Base-by-base conservation (phyloP, 371 early-diverging fungal species). In the Zancudomyces culisetae region DNA sequence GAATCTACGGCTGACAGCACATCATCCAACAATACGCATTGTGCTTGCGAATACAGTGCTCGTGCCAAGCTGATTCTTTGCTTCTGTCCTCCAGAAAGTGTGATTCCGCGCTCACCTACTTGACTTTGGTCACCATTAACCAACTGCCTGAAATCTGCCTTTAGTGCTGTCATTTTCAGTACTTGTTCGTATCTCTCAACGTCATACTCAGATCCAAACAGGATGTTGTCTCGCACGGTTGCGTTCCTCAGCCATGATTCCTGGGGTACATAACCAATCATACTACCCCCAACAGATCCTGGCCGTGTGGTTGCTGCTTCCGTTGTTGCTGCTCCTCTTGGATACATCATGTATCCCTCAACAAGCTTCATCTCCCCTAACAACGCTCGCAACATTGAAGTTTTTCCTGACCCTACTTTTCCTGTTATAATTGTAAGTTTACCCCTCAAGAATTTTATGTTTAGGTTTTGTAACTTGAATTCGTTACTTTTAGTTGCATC, bases 371-470 rank as follows among this genome's bases (percentile, higher is more conserved):
- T 80, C 56, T 95, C 90, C 45, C 94, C 93, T n/a, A 90, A 67
- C 10, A 91, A 59, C 0, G 91, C 83, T 10, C 81, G 72, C 19
- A 93, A 60, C 23, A 91, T 59, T 2, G 91, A 85, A 20, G 87
- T 81, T 60, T 94, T 94, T n/a, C 95, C 95, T 18, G 83, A 60
- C 22, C 95, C 95, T 1, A 90, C 90, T 48, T 79, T 78, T 1
- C 94, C 97, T 4, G 89, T 81, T 13, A 95, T 66, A 20, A 85
- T 75, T 12, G 81, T 59, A 13, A 94, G 62, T 22, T 71, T 68
- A 13, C 84, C 80, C 42, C 73, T 77, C 2, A 69, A 67, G 49
- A 85, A 74, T 1, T 60, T 64, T 15, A 94, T 63, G 49, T 73
- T 66, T 42, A 95, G 75, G 59, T 85, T 67, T 0, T 62, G 55